phyloP scores from a whole-genome alignment of 495 filamentous ascomycete genomes.

The Penicillium alfredii region DNA sequence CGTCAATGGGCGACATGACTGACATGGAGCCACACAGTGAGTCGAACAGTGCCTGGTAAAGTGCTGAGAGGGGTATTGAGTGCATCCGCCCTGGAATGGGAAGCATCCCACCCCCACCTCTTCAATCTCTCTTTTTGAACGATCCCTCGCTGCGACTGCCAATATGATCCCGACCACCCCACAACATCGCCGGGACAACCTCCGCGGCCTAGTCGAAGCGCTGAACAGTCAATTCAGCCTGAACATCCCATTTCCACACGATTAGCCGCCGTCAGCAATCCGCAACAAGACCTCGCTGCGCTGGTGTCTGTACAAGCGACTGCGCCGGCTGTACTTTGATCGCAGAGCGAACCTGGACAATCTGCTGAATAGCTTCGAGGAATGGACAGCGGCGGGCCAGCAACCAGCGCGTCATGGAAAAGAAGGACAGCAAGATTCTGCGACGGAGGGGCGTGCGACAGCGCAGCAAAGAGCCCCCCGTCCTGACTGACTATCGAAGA shows the following conservation, averaged over 20 bases:
- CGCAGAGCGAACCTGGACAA: slow-evolving; percentile 11
- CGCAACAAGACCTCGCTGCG: slow-evolving; percentile 1
- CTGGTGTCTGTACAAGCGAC: slow-evolving; percentile 12
- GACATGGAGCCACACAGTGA: too few species aligned
- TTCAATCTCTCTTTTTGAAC: too few species aligned
- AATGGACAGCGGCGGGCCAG: slow-evolving; percentile 16
- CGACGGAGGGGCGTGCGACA: not conserved
- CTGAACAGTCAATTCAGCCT: slow-evolving; percentile 24
- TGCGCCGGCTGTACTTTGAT: slow-evolving; percentile 16
- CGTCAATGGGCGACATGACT: too few species aligned
- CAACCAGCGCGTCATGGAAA: not conserved
- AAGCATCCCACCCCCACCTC: too few species aligned
- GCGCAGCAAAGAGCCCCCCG: not conserved
- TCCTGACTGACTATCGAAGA: slow-evolving; percentile 7
- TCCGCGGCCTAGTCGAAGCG: slow-evolving; percentile 8
- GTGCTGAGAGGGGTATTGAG: too few species aligned
- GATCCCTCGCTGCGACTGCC: not conserved
- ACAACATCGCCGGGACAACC: slow-evolving; percentile 15
- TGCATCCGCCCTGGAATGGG: too few species aligned
- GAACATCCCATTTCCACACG: slow-evolving; percentile 17
- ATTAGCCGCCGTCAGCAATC: slow-evolving; percentile 13
- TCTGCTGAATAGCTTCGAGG: slow-evolving; percentile 21
- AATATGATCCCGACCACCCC: slow-evolving; percentile 13
- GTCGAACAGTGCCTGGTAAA: too few species aligned
- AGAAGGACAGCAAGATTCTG: too few species aligned